A percentile compares a stretch with the other conserved stretches of the same genome.
phyloP scores from a whole-genome alignment of 148 eudicot genomes.

The Persicaria maculosa region DNA sequence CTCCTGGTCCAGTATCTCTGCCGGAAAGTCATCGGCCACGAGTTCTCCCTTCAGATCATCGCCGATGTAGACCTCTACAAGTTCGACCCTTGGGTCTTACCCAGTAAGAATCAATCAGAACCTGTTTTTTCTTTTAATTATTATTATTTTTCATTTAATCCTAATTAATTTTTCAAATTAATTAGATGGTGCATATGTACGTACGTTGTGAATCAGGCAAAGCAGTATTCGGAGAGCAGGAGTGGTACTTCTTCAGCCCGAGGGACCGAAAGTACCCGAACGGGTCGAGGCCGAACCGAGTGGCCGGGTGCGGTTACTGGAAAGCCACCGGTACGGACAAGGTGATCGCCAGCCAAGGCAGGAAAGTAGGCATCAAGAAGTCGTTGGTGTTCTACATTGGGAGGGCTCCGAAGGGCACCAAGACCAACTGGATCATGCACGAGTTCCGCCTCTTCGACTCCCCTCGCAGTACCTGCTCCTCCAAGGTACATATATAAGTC shows the following conservation, averaged over 20 bases:
- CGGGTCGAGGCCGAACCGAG: slow-evolving; percentile 73
- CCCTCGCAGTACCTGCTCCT: background rate
- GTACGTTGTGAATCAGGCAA: slow-evolving; percentile 26
- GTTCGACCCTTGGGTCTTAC: slow-evolving; percentile 38
- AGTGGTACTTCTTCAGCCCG: slow-evolving; percentile 82
- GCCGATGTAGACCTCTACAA: slow-evolving; percentile 32
- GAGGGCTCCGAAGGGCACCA: slow-evolving; percentile 74
- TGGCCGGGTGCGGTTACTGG: slow-evolving; percentile 80
- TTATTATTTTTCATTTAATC: background rate
- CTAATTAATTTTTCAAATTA: background rate
- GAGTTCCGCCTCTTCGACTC: slow-evolving; percentile 65
- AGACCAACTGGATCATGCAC: slow-evolving; percentile 92
- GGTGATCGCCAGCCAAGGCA: slow-evolving; percentile 37
- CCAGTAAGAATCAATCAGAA: slow-evolving; percentile 16
- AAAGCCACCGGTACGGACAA: slow-evolving; percentile 85
- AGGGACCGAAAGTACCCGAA: slow-evolving; percentile 77
- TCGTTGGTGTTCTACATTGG: slow-evolving; percentile 73
- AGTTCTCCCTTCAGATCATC: slow-evolving; percentile 23
- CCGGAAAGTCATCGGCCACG: slow-evolving; percentile 25
- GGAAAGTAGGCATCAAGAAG: slow-evolving; percentile 67
- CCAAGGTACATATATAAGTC: background rate
- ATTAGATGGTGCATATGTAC: background rate
- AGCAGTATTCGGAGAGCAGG: slow-evolving; percentile 72
- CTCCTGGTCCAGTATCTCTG: slow-evolving; percentile 32
- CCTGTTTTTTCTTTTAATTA: background rate